Conservation (phyloP, 129 eudicot genomes). For the Solidago caesia region DNA sequence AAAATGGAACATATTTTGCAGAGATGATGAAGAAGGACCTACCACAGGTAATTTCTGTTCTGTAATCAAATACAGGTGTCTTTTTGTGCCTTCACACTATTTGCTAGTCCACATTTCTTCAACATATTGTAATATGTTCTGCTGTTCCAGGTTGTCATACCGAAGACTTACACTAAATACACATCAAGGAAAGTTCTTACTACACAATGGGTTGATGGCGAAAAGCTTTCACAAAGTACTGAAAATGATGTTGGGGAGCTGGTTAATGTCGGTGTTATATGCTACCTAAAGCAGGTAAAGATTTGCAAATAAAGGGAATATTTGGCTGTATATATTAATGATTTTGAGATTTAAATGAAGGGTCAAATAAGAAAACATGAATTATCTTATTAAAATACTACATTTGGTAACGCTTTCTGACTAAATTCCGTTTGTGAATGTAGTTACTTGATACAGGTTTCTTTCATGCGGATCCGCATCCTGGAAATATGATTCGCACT, state of each 20-base stretch:
- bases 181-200: constrained; percentile 98
- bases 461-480: constrained; percentile 99
- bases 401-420: constrained; percentile 24
- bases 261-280: constrained; percentile 99
- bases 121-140: constrained; percentile 19
- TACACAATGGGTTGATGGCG: constrained; percentile 96
- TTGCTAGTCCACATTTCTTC: background rate
- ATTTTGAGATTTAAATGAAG: background rate
- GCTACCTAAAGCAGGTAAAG: constrained; percentile 97
- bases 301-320: background rate
- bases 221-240: constrained; percentile 98
- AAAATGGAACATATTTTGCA: constrained; percentile 92
- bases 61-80: constrained; percentile 1
- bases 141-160: constrained; percentile 78
- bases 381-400: background rate
- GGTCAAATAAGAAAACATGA: background rate
- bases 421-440: constrained; percentile 31
- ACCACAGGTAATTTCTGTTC: constrained; percentile 65
- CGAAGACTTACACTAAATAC: constrained; percentile 77
- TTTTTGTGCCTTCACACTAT: background rate
- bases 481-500: constrained; percentile 96
- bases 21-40: constrained; percentile 99
- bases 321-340: background rate
- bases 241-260: constrained; percentile 98
- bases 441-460: constrained; percentile 99